These are phyloP conservation scores for Aspergillus sojae DNA, from an alignment of 2,329 filamentous ascomycete genomes.

Conservation along the genomic window DNA sequence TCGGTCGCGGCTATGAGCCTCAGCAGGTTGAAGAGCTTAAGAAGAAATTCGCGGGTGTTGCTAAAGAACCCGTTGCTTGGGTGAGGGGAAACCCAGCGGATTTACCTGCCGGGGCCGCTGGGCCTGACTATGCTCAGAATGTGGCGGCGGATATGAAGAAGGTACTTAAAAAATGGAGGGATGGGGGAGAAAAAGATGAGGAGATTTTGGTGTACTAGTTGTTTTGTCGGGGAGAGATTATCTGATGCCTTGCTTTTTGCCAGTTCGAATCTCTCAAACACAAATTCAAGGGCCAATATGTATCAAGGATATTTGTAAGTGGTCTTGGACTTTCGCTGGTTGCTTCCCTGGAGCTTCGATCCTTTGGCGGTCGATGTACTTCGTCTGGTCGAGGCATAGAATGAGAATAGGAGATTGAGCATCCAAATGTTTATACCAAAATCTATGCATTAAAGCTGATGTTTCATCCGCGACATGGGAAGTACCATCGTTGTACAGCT, in stretches of 20 bases:
- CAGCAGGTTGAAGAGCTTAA: constrained; percentile 18
- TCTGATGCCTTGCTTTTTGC: neutral
- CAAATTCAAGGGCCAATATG: neutral
- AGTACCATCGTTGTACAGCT: neutral
- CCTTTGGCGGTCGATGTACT: neutral
- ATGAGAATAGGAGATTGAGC: neutral
- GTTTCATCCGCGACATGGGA: neutral
- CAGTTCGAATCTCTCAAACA: neutral
- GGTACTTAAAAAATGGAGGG: constrained; percentile 12
- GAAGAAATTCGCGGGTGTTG: constrained; percentile 4
- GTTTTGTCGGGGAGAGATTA: neutral
- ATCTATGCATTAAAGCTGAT: neutral
- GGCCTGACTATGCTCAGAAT: constrained; percentile 14
- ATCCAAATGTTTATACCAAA: neutral
- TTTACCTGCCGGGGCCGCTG: constrained; percentile 8
- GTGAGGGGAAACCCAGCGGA: constrained; percentile 16
- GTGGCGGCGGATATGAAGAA: constrained; percentile 11
- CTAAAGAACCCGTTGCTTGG: constrained; percentile 18
- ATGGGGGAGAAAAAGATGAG: constrained; percentile 9
- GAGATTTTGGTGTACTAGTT: constrained; percentile 20
- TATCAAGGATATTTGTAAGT: neutral
- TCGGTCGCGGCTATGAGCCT: constrained; percentile 28
- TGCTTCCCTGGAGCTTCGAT: neutral
- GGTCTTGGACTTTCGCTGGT: neutral
- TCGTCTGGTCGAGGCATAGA: neutral